Conservation (phyloP, 164 flowering plant species). For the Stephania yunnanensis region DNA sequence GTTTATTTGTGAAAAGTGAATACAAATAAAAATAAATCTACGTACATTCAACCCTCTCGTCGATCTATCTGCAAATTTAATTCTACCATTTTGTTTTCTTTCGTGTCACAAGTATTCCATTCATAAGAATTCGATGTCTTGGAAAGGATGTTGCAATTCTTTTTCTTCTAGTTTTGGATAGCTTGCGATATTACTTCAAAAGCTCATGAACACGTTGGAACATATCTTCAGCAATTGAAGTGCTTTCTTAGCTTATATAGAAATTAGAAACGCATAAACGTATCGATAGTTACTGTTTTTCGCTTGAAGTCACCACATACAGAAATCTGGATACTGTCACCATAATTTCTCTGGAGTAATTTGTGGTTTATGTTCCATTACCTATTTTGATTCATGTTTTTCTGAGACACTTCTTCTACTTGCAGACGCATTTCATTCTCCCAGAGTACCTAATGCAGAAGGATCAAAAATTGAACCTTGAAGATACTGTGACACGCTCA, state of each 20-base stretch:
- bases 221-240: too few species aligned
- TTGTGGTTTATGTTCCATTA: neutral
- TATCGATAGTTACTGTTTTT: too few species aligned
- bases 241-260: too few species aligned
- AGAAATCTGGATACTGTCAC: too few species aligned
- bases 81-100: neutral
- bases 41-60: too few species aligned
- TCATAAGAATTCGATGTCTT: neutral
- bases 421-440: constrained; percentile 82
- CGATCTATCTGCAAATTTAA: too few species aligned
- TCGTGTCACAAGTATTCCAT: neutral
- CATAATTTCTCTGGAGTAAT: neutral
- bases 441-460: constrained; percentile 86
- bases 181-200: neutral
- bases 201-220: neutral
- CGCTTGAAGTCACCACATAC: too few species aligned
- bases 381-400: neutral
- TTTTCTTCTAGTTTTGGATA: neutral
- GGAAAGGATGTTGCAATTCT: neutral
- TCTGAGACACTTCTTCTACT: constrained; percentile 8
- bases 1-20: neutral
- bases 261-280: too few species aligned
- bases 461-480: constrained; percentile 59
- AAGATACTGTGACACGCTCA: constrained; percentile 70
- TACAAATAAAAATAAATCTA: too few species aligned